Conservation (phyloP, 2,329 filamentous ascomycete species). For the Colletotrichum graminicola region DNA sequence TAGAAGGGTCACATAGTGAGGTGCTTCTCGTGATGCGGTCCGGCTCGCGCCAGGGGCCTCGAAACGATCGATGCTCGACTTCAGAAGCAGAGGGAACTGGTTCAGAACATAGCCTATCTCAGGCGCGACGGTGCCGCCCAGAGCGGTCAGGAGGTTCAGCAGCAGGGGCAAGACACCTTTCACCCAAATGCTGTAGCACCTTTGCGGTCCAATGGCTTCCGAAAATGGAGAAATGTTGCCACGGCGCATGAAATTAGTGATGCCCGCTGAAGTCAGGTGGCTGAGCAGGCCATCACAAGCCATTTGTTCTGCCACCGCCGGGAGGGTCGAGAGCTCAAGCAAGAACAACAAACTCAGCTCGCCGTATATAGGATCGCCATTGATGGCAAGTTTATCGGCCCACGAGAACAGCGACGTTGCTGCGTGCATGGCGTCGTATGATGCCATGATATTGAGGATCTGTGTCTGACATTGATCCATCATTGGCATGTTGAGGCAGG, state of each 20-base stretch:
- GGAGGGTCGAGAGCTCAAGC: constrained; percentile 86
- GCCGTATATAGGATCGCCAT: constrained; percentile 90
- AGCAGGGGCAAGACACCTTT: constrained; percentile 89
- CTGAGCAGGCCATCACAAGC: constrained; percentile 87
- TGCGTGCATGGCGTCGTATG: constrained; percentile 81
- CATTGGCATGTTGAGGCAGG: constrained; percentile 81
- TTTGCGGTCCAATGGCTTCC: constrained; percentile 72
- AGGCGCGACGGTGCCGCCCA: constrained; percentile 83
- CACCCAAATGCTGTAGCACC: constrained; percentile 91
- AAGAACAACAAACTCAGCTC: constrained; percentile 92
- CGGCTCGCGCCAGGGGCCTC: constrained; percentile 70
- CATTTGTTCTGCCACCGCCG: constrained; percentile 86
- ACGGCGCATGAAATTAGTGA: constrained; percentile 82
- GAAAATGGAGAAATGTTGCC: constrained; percentile 82
- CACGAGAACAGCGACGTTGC: constrained; percentile 92
- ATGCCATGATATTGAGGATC: constrained; percentile 76
- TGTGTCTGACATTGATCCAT: constrained; percentile 79
- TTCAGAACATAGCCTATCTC: constrained; percentile 91
- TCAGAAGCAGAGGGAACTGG: constrained; percentile 84
- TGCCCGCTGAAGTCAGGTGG: constrained; percentile 81
- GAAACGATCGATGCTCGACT: constrained; percentile 78
- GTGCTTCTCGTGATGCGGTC: constrained; percentile 61
- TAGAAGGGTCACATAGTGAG: constrained; percentile 77
- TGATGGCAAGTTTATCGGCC: constrained; percentile 84
- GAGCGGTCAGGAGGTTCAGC: constrained; percentile 85